Conservation (phyloP, 2,329 filamentous ascomycete species). For the Alternaria metachromatica region DNA sequence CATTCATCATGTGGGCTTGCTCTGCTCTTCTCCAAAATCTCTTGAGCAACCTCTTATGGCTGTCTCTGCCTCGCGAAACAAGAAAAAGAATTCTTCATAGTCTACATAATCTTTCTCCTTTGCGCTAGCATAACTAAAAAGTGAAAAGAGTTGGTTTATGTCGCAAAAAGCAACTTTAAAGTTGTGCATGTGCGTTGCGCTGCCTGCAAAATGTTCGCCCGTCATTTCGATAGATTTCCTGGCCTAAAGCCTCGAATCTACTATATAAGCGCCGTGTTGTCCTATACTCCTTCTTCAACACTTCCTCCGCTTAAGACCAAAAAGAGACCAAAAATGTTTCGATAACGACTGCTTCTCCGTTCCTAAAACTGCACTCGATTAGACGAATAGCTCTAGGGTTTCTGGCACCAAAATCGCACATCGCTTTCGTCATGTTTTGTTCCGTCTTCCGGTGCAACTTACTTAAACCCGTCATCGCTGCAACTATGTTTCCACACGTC, state of each 20-base stretch:
- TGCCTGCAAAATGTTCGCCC: no score
- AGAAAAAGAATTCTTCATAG: not conserved
- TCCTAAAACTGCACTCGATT: not conserved
- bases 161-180: no score
- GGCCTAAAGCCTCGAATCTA: rapidly evolving
- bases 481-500: no score
- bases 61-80: not conserved
- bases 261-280: not conserved
- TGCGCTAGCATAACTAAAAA: not conserved
- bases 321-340: no score
- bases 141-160: no score
- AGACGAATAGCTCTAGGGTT: not conserved
- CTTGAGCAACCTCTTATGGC: no score
- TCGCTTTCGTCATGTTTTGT: no score
- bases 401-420: not conserved
- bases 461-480: no score
- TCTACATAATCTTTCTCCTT: not conserved
- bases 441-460: not conserved
- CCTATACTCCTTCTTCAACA: not conserved
- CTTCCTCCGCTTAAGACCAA: not conserved
- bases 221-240: not conserved
- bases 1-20: no score
- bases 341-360: not conserved
- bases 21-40: not conserved
- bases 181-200: no score